phyloP scores from a whole-genome alignment of 2,329 filamentous ascomycete genomes.

The Sclerotinia glacialis region DNA sequence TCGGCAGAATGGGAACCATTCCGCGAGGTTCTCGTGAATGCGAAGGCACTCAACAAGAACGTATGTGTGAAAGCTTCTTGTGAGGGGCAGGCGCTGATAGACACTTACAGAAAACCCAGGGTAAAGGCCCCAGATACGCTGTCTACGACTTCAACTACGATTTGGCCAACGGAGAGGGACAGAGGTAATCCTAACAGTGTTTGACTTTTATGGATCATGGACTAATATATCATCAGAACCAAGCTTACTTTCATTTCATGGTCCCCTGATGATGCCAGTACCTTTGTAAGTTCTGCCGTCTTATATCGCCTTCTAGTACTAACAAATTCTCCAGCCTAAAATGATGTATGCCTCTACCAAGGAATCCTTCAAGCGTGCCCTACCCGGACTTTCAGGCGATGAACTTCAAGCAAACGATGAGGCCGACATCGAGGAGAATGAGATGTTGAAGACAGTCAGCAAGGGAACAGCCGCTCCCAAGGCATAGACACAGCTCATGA shows the following conservation, averaged over 20 bases:
- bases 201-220: conserved; percentile 23
- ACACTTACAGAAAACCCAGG: conserved; percentile 50
- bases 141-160: conserved; percentile 83
- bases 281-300: conserved; percentile 50
- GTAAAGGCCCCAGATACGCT: conserved; percentile 75
- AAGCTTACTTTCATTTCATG: conserved; percentile 78
- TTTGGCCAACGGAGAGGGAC: conserved; percentile 68
- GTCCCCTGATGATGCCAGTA: conserved; percentile 76
- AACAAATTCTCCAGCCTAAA: conserved; percentile 58
- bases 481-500: conserved; percentile 10
- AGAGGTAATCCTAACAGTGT: conserved; percentile 51
- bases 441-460: conserved; percentile 64
- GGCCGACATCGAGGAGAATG: conserved; percentile 77
- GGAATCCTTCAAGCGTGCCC: conserved; percentile 75
- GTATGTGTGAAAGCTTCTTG: conserved; percentile 45
- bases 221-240: conserved; percentile 51
- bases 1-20: conserved; percentile 68
- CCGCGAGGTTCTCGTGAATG: conserved; percentile 72
- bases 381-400: conserved; percentile 68
- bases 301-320: not conserved
- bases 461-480: conserved; percentile 43
- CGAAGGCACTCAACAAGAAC: conserved; percentile 68
- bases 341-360: conserved; percentile 91
- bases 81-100: conserved; percentile 17
- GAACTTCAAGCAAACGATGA: conserved; percentile 80